Conservation (phyloP, 208 protist species). For the Wallacemonas sp. region DNA sequence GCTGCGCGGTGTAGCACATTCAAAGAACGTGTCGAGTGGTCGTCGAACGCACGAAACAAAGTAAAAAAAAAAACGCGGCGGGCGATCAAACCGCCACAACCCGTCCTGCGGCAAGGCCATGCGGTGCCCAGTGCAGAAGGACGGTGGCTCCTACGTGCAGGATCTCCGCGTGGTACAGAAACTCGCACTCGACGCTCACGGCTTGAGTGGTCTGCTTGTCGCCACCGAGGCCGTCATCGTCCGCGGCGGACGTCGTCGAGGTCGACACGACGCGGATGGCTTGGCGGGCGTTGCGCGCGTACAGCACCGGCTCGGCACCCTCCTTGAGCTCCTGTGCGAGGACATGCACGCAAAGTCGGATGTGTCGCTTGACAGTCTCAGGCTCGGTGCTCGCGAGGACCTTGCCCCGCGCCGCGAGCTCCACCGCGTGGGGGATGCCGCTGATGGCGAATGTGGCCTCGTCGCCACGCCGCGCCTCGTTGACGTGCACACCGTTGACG, state of each 20-base stretch:
- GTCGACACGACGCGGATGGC: conserved; percentile 44
- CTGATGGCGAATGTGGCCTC: conserved; percentile 93
- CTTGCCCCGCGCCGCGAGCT: conserved; percentile 72
- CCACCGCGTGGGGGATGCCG: conserved; percentile 58
- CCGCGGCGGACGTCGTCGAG: neutral
- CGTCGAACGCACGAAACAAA: too few relatives aligned
- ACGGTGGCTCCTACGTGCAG: conserved; percentile 47
- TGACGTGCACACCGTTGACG: conserved; percentile 91
- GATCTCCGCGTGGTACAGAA: conserved; percentile 85
- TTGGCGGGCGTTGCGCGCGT: conserved; percentile 79
- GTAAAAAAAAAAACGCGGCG: conserved; percentile 18
- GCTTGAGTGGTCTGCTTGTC: neutral
- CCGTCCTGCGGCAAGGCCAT: conserved; percentile 69
- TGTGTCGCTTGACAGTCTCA: conserved; percentile 24
- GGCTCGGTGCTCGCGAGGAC: conserved; percentile 38
- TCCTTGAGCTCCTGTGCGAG: conserved; percentile 57
- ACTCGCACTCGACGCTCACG: conserved; percentile 36
- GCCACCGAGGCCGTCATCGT: neutral
- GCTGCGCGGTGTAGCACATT: too few relatives aligned
- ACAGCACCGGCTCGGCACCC: conserved; percentile 75
- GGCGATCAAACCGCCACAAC: conserved; percentile 18
- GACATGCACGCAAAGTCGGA: conserved; percentile 48
- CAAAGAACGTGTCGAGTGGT: too few relatives aligned
- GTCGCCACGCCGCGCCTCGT: conserved; percentile 78
- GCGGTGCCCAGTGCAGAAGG: conserved; percentile 76